Conservation (phyloP, 768 basidiomycete genomes). For the Pleurotus djamor region DNA sequence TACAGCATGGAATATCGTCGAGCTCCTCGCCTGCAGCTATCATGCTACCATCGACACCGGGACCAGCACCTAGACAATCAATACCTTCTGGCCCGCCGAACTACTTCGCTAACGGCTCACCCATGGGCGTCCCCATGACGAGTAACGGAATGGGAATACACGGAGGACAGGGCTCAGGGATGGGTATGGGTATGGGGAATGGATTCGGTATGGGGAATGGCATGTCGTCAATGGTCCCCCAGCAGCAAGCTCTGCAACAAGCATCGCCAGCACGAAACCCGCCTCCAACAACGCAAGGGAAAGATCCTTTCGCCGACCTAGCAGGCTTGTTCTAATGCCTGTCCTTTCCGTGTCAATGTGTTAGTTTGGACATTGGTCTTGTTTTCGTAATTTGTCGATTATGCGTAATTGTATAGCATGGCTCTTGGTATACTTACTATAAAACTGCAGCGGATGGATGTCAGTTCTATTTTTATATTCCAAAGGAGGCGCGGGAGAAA, state of each 20-base stretch:
- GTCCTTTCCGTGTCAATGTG: background rate
- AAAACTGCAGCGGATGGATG: background rate
- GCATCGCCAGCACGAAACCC: constrained; percentile 18
- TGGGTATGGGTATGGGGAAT: constrained; percentile 19
- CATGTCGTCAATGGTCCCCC: constrained; percentile 4
- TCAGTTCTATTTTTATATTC: background rate
- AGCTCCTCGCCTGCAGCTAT: constrained; percentile 36
- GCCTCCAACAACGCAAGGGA: constrained; percentile 36
- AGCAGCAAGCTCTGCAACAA: constrained; percentile 15
- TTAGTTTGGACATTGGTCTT: background rate
- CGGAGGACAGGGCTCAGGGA: constrained; percentile 17
- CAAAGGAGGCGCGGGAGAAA: background rate
- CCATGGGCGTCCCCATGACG: constrained; percentile 15
- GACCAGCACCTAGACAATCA: constrained; percentile 8
- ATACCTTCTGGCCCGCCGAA: constrained; percentile 20
- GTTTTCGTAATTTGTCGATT: background rate
- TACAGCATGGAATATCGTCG: constrained; percentile 20
- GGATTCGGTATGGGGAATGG: constrained; percentile 4
- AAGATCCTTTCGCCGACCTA: constrained; percentile 86
- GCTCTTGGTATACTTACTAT: background rate
- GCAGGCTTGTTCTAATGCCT: constrained; percentile 66
- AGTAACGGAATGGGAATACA: constrained; percentile 9
- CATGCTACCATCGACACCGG: constrained; percentile 33
- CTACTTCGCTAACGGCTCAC: constrained; percentile 23
- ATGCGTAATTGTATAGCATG: background rate